Percentiles rank a stretch among this genome's conserved stretches.
phyloP scores from a whole-genome alignment of 75 land plant species.

The Cupressus sempervirens region DNA sequence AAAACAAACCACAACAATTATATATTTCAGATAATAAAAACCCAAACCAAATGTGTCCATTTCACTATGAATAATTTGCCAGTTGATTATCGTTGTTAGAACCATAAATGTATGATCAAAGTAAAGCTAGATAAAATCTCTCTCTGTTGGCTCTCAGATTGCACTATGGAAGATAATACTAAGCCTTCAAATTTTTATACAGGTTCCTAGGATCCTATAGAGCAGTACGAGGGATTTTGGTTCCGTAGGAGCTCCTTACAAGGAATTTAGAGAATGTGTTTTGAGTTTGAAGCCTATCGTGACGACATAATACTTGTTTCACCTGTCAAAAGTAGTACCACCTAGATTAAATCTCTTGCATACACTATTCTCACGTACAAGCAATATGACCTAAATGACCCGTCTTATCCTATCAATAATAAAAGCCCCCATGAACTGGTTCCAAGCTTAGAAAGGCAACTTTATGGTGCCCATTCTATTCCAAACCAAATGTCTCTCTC shows the following conservation, averaged over 20 bases:
- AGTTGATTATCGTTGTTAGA: too few relatives aligned
- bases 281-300: slow-evolving; percentile 12
- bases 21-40: too few relatives aligned
- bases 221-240: not conserved
- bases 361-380: not conserved
- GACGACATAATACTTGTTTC: slow-evolving; percentile 20
- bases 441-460: slow-evolving; percentile 12
- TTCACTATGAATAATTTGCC: too few relatives aligned
- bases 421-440: slow-evolving; percentile 19
- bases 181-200: too few relatives aligned
- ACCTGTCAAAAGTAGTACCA: slow-evolving; percentile 23
- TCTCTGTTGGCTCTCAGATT: too few relatives aligned
- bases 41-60: too few relatives aligned
- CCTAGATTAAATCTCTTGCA: slow-evolving; percentile 22
- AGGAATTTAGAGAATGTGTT: not conserved
- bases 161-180: too few relatives aligned
- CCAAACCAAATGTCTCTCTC: not conserved
- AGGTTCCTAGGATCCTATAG: not conserved
- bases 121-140: too few relatives aligned
- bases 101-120: too few relatives aligned
- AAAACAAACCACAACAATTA: too few relatives aligned
- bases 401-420: not conserved
- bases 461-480: not conserved
- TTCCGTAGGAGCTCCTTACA: not conserved
- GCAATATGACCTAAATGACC: too few relatives aligned